Conservation (phyloP, 805 yeast genomes). For the Helenozyma baotianmanensis region DNA sequence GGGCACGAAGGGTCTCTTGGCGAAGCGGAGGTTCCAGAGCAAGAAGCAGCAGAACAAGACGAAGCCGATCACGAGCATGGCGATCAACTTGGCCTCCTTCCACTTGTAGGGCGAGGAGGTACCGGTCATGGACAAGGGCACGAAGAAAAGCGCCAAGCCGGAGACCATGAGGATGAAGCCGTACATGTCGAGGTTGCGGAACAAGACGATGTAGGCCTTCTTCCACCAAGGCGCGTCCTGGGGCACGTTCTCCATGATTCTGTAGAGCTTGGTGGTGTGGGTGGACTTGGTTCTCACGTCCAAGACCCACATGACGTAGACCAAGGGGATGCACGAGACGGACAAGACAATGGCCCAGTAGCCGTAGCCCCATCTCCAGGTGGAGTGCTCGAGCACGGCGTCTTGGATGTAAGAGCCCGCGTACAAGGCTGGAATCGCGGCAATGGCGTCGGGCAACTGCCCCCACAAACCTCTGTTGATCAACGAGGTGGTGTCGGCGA, state of each 20-base stretch:
- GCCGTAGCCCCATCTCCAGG: constrained; percentile 54
- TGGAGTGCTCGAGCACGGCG: constrained; percentile 12
- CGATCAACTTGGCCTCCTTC: constrained; percentile 13
- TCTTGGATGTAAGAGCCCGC: constrained; percentile 25
- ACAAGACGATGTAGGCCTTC: constrained; percentile 14
- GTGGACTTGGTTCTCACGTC: constrained; percentile 13
- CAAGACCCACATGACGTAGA: constrained; percentile 19
- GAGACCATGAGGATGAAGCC: constrained; percentile 16
- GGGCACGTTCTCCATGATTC: constrained; percentile 9
- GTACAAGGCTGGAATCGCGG: constrained; percentile 29
- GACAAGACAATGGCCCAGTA: constrained; percentile 46
- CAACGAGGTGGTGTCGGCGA: constrained; percentile 37
- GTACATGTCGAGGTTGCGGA: constrained; percentile 17
- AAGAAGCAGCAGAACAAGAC: constrained; percentile 1
- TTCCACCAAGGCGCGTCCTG: constrained; percentile 8
- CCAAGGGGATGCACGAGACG: constrained; percentile 31
- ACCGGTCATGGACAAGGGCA: constrained; percentile 25
- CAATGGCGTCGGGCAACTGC: constrained; percentile 27
- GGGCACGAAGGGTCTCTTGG: constrained; percentile 21
- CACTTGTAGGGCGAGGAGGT: constrained; percentile 12
- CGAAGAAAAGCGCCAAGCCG: constrained; percentile 21
- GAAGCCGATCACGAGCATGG: constrained; percentile 21
- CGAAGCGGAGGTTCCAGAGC: constrained; percentile 16
- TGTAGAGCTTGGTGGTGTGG: constrained; percentile 13
- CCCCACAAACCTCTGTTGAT: constrained; percentile 34